Conservation (phyloP, 2,329 filamentous ascomycete genomes). For the Metarhizium album region DNA sequence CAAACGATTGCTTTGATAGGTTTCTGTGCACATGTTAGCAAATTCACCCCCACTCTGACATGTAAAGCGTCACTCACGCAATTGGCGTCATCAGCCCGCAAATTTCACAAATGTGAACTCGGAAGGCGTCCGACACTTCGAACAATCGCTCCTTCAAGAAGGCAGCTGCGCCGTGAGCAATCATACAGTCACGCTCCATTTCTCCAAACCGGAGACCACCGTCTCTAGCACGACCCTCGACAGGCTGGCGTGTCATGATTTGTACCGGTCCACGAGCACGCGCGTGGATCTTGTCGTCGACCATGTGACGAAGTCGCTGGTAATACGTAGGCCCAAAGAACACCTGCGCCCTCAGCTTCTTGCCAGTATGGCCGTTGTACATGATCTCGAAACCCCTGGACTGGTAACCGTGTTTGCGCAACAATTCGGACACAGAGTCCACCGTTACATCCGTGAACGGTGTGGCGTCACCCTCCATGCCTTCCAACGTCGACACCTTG, state of each 20-base stretch:
- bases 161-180: constrained; percentile 93
- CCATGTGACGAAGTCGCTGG: constrained; percentile 97
- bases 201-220: constrained; percentile 98
- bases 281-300: constrained; percentile 99
- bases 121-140: constrained; percentile 94
- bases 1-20: constrained; percentile 89
- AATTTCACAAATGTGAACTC: constrained; percentile 96
- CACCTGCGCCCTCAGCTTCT: constrained; percentile 85
- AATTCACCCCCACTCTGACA: neutral
- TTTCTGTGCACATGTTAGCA: constrained; percentile 48
- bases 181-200: constrained; percentile 99
- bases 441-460: constrained; percentile 98
- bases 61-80: constrained; percentile 57
- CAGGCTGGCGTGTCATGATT: constrained; percentile 92
- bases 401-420: constrained; percentile 87
- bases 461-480: constrained; percentile 92
- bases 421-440: constrained; percentile 76
- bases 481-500: constrained; percentile 88
- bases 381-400: constrained; percentile 96
- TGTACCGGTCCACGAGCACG: constrained; percentile 92
- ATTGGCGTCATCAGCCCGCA: constrained; percentile 98
- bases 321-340: constrained; percentile 99
- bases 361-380: constrained; percentile 96
- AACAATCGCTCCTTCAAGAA: constrained; percentile 97
- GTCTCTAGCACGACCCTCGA: constrained; percentile 95